These are phyloP conservation scores for Naegleria fowleri DNA, from an alignment of 208 protist genomes.

Conservation along the genomic window DNA sequence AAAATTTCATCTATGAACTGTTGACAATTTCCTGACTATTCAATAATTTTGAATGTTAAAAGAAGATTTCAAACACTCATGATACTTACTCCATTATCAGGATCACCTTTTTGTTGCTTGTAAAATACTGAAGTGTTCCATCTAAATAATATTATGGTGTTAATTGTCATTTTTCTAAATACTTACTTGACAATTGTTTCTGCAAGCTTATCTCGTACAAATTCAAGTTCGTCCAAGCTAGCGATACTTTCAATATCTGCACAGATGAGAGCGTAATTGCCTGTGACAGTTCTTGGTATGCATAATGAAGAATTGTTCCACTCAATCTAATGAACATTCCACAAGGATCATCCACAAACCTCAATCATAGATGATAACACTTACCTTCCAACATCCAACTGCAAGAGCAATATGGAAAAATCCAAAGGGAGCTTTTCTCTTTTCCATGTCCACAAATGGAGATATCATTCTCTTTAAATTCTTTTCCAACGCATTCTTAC, in stretches of 20 bases:
- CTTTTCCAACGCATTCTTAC: neutral
- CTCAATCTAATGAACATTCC: neutral
- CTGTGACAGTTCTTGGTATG: neutral
- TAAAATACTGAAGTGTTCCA: neutral
- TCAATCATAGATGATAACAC: no score
- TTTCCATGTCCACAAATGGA: constrained; percentile 7
- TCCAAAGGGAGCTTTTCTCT: constrained; percentile 15
- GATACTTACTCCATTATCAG: neutral
- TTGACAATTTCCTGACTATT: constrained; percentile 21
- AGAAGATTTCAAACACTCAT: neutral
- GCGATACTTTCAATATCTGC: constrained; percentile 19
- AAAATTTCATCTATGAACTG: constrained; percentile 25
- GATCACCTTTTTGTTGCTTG: neutral
- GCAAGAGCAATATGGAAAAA: constrained; percentile 17
- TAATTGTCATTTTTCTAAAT: neutral
- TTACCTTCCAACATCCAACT: constrained; percentile 18
- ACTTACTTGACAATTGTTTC: neutral
- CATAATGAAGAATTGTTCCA: neutral
- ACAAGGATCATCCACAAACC: neutral
- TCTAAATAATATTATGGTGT: neutral
- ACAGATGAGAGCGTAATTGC: neutral
- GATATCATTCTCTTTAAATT: constrained; percentile 16
- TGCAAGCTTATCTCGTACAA: neutral
- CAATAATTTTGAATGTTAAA: neutral
- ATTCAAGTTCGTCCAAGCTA: neutral